Base-by-base conservation (phyloP, 2,329 filamentous ascomycete genomes). In the Acephala macrosclerotiorum region DNA sequence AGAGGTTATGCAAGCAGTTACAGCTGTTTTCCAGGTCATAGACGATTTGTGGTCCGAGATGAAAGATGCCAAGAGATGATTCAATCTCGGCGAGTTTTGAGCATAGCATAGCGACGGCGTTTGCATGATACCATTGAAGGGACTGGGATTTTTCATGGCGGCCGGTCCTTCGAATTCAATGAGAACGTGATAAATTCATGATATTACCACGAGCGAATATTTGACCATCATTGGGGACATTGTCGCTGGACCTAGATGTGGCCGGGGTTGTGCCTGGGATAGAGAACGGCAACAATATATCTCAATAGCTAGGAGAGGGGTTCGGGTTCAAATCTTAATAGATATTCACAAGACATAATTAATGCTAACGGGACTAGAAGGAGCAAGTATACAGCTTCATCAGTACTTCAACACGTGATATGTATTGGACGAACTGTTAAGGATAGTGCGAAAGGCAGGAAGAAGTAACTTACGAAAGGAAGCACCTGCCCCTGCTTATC, bases 1-100 rank as follows among this genome's bases (percentile, higher is more conserved):
- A 26, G 84, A 84, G 3, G 87, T 92, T 2, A 89, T 97, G 84
- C 88, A 87, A 75, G 85, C 89, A 61, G 92, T 97, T 49, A 99
- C 95, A 12, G 91, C 92, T 7, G 90, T 97, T 11, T 99, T 98
- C 75, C 95, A 98, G 79, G 89, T 94, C 35, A 85, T 98, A 56
- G 96, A 99, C 80, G 83, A 82, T 60, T 79, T 97, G 73, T 97
- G 93, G 91, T 85, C 82, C 62, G 90, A 93, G 36, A 33, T 70
- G 9, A 67, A 70, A 36, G 64, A 70, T 59, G 58, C 60, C 35
- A 69, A 71, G 61, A 70, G 61, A 40, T 71, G 60, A 72, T 45
- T 12, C 38, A 38, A 3, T 22, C 42, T 38, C 25, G 12, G 47
- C 25, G 22, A 18, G 3, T 29, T 36, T 64, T 33, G 55, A n/a